These are phyloP conservation scores for Stenocarpella maydis DNA, from an alignment of 2,329 filamentous ascomycete genomes.

Conservation along the genomic window DNA sequence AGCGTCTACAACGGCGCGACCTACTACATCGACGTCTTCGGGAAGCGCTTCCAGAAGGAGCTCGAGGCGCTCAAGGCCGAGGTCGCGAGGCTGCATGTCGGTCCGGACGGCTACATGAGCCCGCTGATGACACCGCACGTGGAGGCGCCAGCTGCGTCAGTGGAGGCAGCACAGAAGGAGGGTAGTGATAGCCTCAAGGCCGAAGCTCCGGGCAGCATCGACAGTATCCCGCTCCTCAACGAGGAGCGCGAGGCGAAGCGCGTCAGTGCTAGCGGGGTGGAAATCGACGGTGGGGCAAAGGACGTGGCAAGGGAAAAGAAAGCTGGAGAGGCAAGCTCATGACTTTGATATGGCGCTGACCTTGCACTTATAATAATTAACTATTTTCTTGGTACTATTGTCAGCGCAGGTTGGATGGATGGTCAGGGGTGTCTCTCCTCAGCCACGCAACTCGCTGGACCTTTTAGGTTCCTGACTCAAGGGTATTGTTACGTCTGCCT, in stretches of 20 bases:
- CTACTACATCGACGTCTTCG: constrained; percentile 98
- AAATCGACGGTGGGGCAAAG: constrained; percentile 53
- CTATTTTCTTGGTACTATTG: neutral
- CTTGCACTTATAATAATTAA: neutral
- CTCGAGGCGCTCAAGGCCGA: constrained; percentile 88
- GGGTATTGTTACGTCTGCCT: neutral
- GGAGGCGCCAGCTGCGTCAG: constrained; percentile 31
- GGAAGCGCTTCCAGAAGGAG: constrained; percentile 95
- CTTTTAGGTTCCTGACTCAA: neutral
- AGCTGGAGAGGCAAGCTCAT: constrained; percentile 38
- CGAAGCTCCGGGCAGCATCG: constrained; percentile 46
- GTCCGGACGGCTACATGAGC: constrained; percentile 55
- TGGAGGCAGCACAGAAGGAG: constrained; percentile 30
- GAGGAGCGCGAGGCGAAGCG: constrained; percentile 49
- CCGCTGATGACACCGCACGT: constrained; percentile 50
- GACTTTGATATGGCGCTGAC: neutral
- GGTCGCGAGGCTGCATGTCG: constrained; percentile 85
- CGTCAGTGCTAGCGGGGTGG: constrained; percentile 34
- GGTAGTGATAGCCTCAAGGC: constrained; percentile 35
- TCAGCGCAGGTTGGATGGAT: neutral
- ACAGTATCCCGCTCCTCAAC: constrained; percentile 65
- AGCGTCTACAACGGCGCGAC: constrained; percentile 97
- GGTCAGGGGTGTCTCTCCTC: neutral
- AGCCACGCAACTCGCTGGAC: neutral
- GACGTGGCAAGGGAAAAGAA: constrained; percentile 59